phyloP scores from a whole-genome alignment of 345 rosid genomes.

The Citrus maxima region DNA sequence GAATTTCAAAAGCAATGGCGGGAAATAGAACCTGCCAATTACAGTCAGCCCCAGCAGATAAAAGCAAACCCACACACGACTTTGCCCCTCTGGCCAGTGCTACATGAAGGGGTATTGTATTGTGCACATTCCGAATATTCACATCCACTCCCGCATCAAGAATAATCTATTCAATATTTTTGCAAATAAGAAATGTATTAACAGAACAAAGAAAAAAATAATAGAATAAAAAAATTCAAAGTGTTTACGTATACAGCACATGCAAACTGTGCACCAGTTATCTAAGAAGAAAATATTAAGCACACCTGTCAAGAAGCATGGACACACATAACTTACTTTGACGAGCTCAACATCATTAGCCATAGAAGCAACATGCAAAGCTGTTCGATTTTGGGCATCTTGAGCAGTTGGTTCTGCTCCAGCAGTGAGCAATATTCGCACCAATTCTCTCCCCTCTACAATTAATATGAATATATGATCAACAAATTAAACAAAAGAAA shows the following conservation, averaged over 20 bases:
- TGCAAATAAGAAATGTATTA: conserved; percentile 18
- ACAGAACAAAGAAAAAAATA: not conserved
- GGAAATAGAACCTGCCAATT: conserved; percentile 69
- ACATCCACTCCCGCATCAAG: conserved; percentile 96
- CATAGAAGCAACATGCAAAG: conserved; percentile 89
- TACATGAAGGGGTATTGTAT: conserved; percentile 89
- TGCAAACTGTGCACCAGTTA: not conserved
- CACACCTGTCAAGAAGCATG: not conserved
- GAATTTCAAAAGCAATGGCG: not conserved
- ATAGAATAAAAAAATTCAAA: not conserved
- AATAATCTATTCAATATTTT: conserved; percentile 55
- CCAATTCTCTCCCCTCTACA: conserved; percentile 93
- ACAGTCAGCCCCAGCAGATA: conserved; percentile 82
- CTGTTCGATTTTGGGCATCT: conserved; percentile 87
- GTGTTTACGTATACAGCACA: not conserved
- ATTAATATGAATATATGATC: conserved; percentile 13
- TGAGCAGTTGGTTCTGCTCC: conserved; percentile 93
- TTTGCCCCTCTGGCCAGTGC: conserved; percentile 94
- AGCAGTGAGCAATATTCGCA: conserved; percentile 75
- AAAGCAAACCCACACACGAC: conserved; percentile 80
- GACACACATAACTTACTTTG: conserved; percentile 46
- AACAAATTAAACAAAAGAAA: conserved; percentile 5
- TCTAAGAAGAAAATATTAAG: not conserved
- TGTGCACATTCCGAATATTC: conserved; percentile 76
- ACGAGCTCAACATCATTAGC: conserved; percentile 87